A percentile compares a stretch with the other conserved stretches of the same genome.
These are phyloP conservation scores for Dactylellina cionopaga DNA, from an alignment of 2,329 filamentous ascomycete genomes.

Conservation along the genomic window DNA sequence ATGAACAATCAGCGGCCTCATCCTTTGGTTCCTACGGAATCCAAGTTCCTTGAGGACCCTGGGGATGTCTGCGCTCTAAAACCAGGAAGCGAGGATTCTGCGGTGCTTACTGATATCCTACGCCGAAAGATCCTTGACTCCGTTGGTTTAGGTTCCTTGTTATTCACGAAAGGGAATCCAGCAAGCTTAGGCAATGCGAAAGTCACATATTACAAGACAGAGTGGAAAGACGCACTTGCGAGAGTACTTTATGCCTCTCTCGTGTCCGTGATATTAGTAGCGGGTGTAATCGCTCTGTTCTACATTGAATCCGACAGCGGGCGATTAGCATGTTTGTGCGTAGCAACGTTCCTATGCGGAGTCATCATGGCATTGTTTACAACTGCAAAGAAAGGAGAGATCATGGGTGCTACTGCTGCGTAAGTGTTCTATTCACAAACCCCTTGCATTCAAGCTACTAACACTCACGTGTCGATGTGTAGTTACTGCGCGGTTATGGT, in stretches of 20 bases:
- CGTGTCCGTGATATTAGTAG: conserved; percentile 16
- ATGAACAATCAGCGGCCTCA: conserved; percentile 40
- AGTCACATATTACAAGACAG: conserved; percentile 40
- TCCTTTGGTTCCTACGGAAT: conserved; percentile 35
- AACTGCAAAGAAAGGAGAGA: conserved; percentile 48
- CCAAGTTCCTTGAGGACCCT: conserved; percentile 18
- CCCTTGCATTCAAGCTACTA: background rate
- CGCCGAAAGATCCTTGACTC: conserved; percentile 31
- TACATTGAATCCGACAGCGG: conserved; percentile 11
- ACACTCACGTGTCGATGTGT: background rate
- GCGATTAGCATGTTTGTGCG: conserved; percentile 27
- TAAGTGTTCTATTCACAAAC: conserved; percentile 15
- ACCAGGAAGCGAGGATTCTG: conserved; percentile 34
- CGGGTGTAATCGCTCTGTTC: conserved; percentile 36
- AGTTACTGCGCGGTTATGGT: conserved; percentile 51
- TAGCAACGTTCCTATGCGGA: conserved; percentile 40
- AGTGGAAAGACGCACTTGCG: conserved; percentile 29
- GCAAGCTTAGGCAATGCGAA: conserved; percentile 28
- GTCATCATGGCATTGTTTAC: conserved; percentile 43
- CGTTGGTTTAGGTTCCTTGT: conserved; percentile 6
- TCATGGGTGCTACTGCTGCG: conserved; percentile 50
- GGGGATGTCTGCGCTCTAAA: conserved; percentile 32
- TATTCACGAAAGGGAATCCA: conserved; percentile 44
- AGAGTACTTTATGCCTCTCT: conserved; percentile 29
- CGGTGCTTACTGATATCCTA: conserved; percentile 33